These are phyloP conservation scores for Fragaria nilgerrensis DNA, from an alignment of 306 rosid genomes.

Conservation along the genomic window DNA sequence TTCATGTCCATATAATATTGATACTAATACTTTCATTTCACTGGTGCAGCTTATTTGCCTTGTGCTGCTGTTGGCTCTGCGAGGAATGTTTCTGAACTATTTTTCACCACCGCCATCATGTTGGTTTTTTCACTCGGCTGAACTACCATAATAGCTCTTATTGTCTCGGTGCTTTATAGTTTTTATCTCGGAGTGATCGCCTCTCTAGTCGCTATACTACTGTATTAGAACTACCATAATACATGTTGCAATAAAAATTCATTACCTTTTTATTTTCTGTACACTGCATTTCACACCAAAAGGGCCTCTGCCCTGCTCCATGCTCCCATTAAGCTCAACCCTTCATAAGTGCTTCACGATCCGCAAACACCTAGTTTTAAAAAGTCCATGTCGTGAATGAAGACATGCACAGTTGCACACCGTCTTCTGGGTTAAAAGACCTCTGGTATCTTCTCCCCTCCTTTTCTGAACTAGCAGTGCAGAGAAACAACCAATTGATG, in stretches of 20 bases:
- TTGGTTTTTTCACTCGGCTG: neutral
- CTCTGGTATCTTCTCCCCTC: neutral
- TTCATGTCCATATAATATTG: neutral
- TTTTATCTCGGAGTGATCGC: neutral
- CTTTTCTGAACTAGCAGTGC: neutral
- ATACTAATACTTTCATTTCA: constrained; percentile 8
- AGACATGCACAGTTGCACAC: too few relatives aligned
- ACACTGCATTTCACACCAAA: neutral
- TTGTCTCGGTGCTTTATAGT: too few relatives aligned
- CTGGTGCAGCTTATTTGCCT: constrained; percentile 69
- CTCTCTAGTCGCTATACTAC: too few relatives aligned
- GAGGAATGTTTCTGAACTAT: constrained; percentile 57
- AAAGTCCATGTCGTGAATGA: too few relatives aligned
- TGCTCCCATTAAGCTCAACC: neutral
- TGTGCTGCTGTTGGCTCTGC: constrained; percentile 89
- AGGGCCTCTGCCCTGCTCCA: neutral
- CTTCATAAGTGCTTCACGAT: neutral
- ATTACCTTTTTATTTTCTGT: neutral
- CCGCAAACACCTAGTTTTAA: neutral
- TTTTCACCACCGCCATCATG: neutral
- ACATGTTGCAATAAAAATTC: neutral
- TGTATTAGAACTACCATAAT: too few relatives aligned
- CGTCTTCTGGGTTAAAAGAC: too few relatives aligned
- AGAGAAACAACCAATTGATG: neutral
- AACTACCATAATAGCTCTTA: constrained; percentile 11